phyloP scores from a whole-genome alignment of 1,139 yeast genomes.

The Saccharomyces hybrid region DNA sequence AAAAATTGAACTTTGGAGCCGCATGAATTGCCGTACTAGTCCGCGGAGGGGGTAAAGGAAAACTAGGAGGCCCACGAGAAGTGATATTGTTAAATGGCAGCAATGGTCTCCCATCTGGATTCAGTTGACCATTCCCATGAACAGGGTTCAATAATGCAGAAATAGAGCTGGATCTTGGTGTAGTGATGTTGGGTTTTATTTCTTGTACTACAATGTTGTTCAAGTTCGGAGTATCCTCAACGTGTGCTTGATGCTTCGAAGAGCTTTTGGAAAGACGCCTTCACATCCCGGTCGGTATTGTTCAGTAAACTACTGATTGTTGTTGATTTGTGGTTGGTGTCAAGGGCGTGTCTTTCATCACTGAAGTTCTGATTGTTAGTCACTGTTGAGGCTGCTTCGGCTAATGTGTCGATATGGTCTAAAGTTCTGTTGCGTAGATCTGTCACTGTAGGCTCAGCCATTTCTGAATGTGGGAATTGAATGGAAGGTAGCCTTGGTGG shows the following conservation, averaged over 20 bases:
- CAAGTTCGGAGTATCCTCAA: neutral
- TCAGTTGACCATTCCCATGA: slow-evolving; percentile 1
- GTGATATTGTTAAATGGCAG: neutral
- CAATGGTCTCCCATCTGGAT: slow-evolving; percentile 1
- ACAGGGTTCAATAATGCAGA: slow-evolving; percentile 22
- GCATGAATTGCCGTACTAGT: slow-evolving; percentile 2
- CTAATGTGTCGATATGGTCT: neutral
- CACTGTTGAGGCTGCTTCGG: neutral
- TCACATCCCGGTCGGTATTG: neutral
- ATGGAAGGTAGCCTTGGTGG: slow-evolving; percentile 30
- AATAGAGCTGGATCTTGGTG: slow-evolving; percentile 16
- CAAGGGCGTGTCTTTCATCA: neutral
- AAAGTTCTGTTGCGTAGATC: neutral
- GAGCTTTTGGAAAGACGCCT: neutral
- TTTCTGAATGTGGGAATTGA: slow-evolving; percentile 14
- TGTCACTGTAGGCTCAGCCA: neutral
- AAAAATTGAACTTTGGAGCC: slow-evolving; percentile 22
- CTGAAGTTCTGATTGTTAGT: neutral
- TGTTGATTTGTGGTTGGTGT: neutral
- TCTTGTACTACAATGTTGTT: slow-evolving; percentile 2
- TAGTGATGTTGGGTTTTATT: neutral
- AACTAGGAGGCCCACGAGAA: neutral
- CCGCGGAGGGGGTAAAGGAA: slow-evolving; percentile 1
- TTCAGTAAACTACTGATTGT: neutral
- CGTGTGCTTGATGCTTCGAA: neutral